Evolutionary conservation across 345 rosid species (phyloP).

Genomic region (Excoecaria agallocha): DNA sequence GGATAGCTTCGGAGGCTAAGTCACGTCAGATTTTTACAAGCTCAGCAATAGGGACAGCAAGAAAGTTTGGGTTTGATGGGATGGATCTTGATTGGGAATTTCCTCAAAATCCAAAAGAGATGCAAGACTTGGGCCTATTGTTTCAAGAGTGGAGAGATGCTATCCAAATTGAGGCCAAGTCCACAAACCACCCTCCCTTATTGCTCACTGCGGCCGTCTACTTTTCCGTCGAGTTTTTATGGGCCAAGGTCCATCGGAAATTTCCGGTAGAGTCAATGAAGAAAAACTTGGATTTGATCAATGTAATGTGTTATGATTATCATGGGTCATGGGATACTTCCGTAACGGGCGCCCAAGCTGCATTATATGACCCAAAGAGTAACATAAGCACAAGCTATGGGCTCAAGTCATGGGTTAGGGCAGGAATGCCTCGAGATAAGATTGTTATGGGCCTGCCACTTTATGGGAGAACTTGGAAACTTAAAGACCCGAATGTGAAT

Average conservation of each 20-base stretch:
- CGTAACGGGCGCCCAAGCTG: constrained; percentile 49
- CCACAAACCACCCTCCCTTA: constrained; percentile 33
- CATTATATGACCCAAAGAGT: constrained; percentile 52
- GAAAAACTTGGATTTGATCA: constrained; percentile 60
- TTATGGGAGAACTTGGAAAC: constrained; percentile 60
- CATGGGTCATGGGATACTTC: constrained; percentile 48
- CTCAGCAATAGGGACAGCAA: constrained; percentile 43
- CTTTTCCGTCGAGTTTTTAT: constrained; percentile 40
- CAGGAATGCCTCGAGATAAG: constrained; percentile 44
- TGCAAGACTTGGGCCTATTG: constrained; percentile 34
- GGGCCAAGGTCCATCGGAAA: constrained; percentile 11
- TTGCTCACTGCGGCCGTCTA: constrained; percentile 56
- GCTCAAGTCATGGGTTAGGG: constrained; percentile 45
- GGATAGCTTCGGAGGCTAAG: constrained; percentile 30
- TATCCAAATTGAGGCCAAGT: constrained; percentile 37
- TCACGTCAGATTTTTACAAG: constrained; percentile 40
- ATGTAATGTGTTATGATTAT: constrained; percentile 55
- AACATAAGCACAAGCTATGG: constrained; percentile 62
- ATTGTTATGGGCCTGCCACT: constrained; percentile 65
- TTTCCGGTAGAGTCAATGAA: constrained; percentile 35
- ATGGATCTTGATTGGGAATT: constrained; percentile 66
- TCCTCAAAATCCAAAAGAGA: constrained; percentile 37
- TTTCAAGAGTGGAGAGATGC: constrained; percentile 43
- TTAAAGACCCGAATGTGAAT: constrained; percentile 40
- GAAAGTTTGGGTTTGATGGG: constrained; percentile 50